Evolutionary conservation across 108 stramenopile species (phyloP), one percentile per base, ranked within the genome.

Genomic region (Nitzschia inconspicua): DNA sequence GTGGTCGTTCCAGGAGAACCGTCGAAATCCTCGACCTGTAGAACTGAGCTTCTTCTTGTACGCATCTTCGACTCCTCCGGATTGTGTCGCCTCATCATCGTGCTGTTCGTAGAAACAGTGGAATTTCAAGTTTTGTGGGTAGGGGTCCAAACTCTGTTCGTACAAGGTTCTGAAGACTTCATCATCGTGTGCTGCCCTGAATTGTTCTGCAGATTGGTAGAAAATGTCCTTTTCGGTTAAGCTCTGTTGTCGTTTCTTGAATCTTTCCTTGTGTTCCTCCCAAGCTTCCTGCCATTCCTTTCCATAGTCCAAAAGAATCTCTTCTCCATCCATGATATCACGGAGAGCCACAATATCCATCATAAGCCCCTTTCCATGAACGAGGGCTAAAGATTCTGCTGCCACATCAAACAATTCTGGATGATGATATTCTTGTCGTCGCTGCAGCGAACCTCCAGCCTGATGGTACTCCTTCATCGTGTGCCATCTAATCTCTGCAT

Each of bases 221-320:
- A 10, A 8, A 10, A 8, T 8, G 11, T 37, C 36, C 11, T 8
- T 11, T 37, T 37, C 11, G 10, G 36, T 10, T 11, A 37, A 10
- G 10, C 11, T 37, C 11, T 37, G 8, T 11, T 37, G 36, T 8
- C 8, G 36, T 8, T 37, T 10, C 11, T 37, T 8, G 11, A 37
- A 37, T 8, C 9, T 11, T 10, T 8, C 11, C 8, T 8, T 10
- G 11, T 37, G 36, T 11, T 37, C 36, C 9, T 37, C 36, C 36
- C 36, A 37, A 10, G 36, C 36, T 37, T 37, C 37, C 18, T 41
- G n/a, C 82, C 82, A 86, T 4, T 51, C 50, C 18, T 61, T 40
- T 20, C 85, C 85, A 54, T 86, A 86, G 41, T 86, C 77, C 23
- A 86, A 44, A 44, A 57, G 63, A 26, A 86, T 76, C 59, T 86